A percentile compares a stretch with the other conserved stretches of the same genome.
These are phyloP conservation scores for Entomortierella lignicola DNA, from an alignment of 192 early-diverging fungal genomes.

Conservation along the genomic window DNA sequence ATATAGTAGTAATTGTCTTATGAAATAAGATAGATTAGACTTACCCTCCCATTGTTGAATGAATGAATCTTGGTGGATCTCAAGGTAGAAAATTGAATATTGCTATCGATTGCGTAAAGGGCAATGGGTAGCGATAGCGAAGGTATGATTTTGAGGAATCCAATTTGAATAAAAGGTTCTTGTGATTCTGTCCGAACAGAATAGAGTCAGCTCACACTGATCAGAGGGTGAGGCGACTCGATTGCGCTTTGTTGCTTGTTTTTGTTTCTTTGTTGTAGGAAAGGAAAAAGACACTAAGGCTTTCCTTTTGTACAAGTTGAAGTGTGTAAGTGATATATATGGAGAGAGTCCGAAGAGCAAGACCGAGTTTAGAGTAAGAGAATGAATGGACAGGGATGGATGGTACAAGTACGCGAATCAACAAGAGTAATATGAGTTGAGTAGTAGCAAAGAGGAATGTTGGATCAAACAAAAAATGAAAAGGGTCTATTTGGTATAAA, in stretches of 20 bases:
- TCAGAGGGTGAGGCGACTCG: constrained; percentile 38
- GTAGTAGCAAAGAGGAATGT: neutral
- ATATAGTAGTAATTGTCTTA: too few species aligned
- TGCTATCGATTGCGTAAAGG: constrained; percentile 55
- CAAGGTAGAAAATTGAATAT: constrained; percentile 27
- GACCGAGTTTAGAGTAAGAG: neutral
- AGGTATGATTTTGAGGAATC: constrained; percentile 56
- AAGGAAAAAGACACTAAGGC: too few species aligned
- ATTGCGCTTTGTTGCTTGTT: neutral
- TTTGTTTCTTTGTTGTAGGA: too few species aligned
- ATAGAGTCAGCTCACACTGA: constrained; percentile 38
- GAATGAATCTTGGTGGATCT: constrained; percentile 30
- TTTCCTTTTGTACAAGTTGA: too few species aligned
- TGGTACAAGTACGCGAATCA: too few species aligned
- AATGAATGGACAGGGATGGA: neutral
- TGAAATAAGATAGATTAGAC: constrained; percentile 4
- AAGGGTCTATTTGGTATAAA: neutral
- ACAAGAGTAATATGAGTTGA: too few species aligned
- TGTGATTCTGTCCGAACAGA: constrained; percentile 3
- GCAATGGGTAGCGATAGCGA: constrained; percentile 53
- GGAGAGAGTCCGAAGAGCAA: neutral
- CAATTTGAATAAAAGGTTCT: constrained; percentile 38
- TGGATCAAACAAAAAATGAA: neutral
- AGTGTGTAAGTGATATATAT: neutral
- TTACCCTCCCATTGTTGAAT: constrained; percentile 48